Evolutionary conservation across 148 eudicot species (phyloP), one percentile per base, ranked within the genome.

Genomic region (Vaccinium corymbosum): DNA sequence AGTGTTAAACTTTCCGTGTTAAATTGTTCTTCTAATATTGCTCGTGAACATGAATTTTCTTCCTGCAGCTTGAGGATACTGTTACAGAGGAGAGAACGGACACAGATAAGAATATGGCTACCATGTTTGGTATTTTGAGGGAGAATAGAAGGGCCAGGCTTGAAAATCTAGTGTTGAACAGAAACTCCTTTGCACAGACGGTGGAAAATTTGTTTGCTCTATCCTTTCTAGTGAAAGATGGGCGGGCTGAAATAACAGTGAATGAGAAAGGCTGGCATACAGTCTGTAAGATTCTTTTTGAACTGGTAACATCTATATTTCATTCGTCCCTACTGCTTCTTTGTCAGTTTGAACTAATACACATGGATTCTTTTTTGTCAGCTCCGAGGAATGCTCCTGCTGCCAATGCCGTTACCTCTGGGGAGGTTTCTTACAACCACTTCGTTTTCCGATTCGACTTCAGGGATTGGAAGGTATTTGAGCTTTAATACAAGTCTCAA

Each of bases 371-470:
- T 42, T 75, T 51, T 79, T 74, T 85, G 64, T n/a, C 90, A 97
- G 99, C 89, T 25, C 97, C 98, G 48, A 93, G 89, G 85, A 97
- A 97, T 90, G 97, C 99, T 78, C 98, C 99, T 56, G 91, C 94
- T 90, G 92, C 97, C 8, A 87, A 84, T 89, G 89, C 92, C 12
- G 87, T 97, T 72, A 88, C 87, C 79, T 92, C 97, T 50, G 95
- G 98, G 78, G 88, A 89, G 86, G 95, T 92, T 85, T 83, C 93
- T 51, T 95, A 91, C 79, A 68, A 87, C 78, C 98, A 97, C 84
- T 97, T 97, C 61, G 90, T 92, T 83, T 94, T 97, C 89, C 91
- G 98, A 92, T 93, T 89, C 86, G 98, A 97, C 86, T 97, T 86
- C 81, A 89, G 71, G 80, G 99, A 97, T 76, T 97, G 98, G 98